Evolutionary conservation across 306 rosid genomes (phyloP).

Genomic region (Vachellia collinsii): DNA sequence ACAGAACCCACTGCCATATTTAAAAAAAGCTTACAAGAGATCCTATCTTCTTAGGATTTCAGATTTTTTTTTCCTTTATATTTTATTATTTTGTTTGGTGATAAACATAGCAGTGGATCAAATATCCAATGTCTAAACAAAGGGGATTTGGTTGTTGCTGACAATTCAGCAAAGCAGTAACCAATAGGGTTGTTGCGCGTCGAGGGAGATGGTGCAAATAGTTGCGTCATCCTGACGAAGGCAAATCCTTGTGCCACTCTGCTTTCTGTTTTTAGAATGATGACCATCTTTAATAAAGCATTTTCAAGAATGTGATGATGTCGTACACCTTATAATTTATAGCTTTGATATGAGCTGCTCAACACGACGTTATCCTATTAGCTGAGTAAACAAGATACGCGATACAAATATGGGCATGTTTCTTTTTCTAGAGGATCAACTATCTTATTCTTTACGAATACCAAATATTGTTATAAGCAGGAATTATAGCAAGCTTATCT

Average conservation of each 20-base stretch:
- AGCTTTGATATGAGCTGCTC: not conserved
- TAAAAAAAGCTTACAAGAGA: too few relatives aligned
- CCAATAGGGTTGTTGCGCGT: not conserved
- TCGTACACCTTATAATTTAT: not conserved
- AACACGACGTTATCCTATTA: not conserved
- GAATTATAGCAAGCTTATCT: not conserved
- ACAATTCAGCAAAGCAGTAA: not conserved
- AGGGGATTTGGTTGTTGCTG: not conserved
- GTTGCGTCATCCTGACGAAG: slow-evolving; percentile 48
- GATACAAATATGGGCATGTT: not conserved
- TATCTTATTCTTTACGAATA: not conserved
- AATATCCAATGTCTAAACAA: not conserved
- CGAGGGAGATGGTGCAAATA: slow-evolving; percentile 20
- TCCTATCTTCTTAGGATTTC: not conserved
- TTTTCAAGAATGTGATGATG: not conserved
- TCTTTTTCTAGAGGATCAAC: not conserved
- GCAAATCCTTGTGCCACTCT: not conserved
- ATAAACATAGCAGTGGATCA: not conserved
- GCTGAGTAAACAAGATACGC: not conserved
- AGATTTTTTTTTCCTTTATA: slow-evolving; percentile 13
- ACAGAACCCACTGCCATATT: not conserved
- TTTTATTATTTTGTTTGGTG: not conserved
- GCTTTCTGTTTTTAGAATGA: not conserved
- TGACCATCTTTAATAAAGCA: not conserved
- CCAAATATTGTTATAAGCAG: not conserved